Percentiles rank a stretch among this genome's conserved stretches.
phyloP scores from a whole-genome alignment of 1,139 yeast species.

The Taphrina deformans region DNA sequence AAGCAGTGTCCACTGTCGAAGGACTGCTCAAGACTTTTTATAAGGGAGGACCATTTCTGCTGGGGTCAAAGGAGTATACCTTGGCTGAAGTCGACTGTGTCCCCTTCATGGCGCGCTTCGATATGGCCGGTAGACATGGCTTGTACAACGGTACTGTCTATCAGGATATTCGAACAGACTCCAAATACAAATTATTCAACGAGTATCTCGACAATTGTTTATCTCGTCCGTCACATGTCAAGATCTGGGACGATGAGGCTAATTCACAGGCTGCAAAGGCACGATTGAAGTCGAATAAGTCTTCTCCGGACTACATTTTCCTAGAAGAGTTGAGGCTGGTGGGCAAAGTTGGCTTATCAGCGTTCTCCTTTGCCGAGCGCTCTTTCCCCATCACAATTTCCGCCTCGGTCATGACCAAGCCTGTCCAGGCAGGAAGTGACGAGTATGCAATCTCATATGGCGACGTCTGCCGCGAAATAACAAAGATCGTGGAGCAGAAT shows the following conservation, averaged over 20 bases:
- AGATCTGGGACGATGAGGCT: conserved; percentile 2
- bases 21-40: conserved; percentile 37
- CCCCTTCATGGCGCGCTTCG: conserved; percentile 38
- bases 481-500: not conserved
- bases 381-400: conserved; percentile 3
- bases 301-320: conserved; percentile 8
- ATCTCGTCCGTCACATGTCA: not conserved
- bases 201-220: conserved; percentile 8
- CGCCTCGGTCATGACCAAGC: conserved; percentile 1
- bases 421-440: conserved; percentile 1
- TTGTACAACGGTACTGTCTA: not conserved
- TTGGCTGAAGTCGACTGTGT: conserved; percentile 40
- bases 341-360: conserved; percentile 21
- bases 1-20: conserved; percentile 33
- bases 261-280: not conserved
- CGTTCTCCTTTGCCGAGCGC: conserved; percentile 15
- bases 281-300: not conserved
- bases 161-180: not conserved
- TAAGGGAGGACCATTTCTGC: conserved; percentile 39
- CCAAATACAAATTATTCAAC: not conserved
- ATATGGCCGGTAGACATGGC: conserved; percentile 5
- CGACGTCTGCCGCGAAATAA: conserved; percentile 12
- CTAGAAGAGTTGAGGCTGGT: not conserved
- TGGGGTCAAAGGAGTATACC: conserved; percentile 37
- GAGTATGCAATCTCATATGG: conserved; percentile 20